Conservation (phyloP, 805 yeast species). For the Metschnikowia henanensis region DNA sequence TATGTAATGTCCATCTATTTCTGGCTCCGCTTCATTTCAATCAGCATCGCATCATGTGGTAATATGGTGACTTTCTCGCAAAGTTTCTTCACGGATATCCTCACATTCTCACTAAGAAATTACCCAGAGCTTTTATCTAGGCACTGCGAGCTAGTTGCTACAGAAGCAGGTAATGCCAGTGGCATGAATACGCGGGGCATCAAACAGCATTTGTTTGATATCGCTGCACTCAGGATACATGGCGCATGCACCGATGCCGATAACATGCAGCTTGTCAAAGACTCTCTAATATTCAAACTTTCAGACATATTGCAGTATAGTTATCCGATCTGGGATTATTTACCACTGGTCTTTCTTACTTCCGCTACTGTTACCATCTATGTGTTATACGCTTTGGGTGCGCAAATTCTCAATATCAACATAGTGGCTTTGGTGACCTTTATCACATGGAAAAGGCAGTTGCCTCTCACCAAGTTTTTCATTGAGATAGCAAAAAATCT, state of each 20-base stretch:
- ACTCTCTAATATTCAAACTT: constrained; percentile 17
- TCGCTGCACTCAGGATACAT: constrained; percentile 8
- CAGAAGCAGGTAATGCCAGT: background rate
- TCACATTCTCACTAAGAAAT: constrained; percentile 27
- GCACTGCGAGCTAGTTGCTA: constrained; percentile 5
- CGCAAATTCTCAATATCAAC: constrained; percentile 16
- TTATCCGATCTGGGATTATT: constrained; percentile 6
- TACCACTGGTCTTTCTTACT: constrained; percentile 13
- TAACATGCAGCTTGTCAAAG: background rate
- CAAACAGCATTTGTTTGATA: constrained; percentile 19
- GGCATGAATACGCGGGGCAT: constrained; percentile 8
- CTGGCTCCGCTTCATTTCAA: constrained; percentile 23
- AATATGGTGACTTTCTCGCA: constrained; percentile 31
- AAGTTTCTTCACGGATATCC: constrained; percentile 27
- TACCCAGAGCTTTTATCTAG: constrained; percentile 16
- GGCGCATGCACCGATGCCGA: constrained; percentile 7
- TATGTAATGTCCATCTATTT: constrained; percentile 2
- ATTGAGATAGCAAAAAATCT: constrained; percentile 6
- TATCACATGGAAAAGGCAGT: constrained; percentile 6
- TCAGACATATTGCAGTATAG: constrained; percentile 10
- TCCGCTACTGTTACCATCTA: constrained; percentile 13
- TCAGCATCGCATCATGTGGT: constrained; percentile 24
- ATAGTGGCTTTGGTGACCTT: constrained; percentile 9
- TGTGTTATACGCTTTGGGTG: constrained; percentile 15
- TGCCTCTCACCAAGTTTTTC: constrained; percentile 7